Evolutionary conservation across 345 rosid genomes (phyloP), one percentile per base, ranked within the genome.

Genomic region (Gossypium stocksii): DNA sequence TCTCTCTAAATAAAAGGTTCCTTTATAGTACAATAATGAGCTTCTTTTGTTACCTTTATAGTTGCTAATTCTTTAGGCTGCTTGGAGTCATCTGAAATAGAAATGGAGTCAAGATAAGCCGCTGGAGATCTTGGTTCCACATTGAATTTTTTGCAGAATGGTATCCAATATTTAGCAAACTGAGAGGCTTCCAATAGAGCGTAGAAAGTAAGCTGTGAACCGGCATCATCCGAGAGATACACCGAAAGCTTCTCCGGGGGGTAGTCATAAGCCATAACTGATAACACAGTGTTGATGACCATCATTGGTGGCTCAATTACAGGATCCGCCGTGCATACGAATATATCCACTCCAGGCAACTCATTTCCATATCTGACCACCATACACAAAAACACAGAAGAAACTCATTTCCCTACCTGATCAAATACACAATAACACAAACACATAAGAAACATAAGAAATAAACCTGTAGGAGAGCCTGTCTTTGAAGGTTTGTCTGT

Each of bases 221-320:
- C 87, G 22, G 83, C 88, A 43, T 88, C 92, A 19, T 88, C 90
- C 2, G 90, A 88, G 63, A 88, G 86, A 46, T 86, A 88, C 7
- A 88, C 76, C 2, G 78, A 70, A 7, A 83, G 80, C 77, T 85
- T 86, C 56, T 86, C 79, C 0, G 85, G 8, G 0, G 88, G 86
- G 61, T 86, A 85, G 53, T 83, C 75, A 27, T 83, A 86, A 3
- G 89, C 80, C 88, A 88, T 77, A 14, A 83, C 77, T 0, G 91
- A 86, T 29, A 88, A 53, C 61, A 88, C 80, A 0, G 88, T 88
- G 79, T 83, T 86, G 13, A 86, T 71, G 45, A 85, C 88, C 86
- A 88, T 66, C 66, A 74, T 64, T 4, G 88, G 85, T 13, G 89
- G 89, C 81, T 88, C 91, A n/a, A 85, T 29, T 9, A 15, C 7